Evolutionary conservation across 768 basidiomycete genomes (phyloP).

Genomic region (Macrocybe gigantea): DNA sequence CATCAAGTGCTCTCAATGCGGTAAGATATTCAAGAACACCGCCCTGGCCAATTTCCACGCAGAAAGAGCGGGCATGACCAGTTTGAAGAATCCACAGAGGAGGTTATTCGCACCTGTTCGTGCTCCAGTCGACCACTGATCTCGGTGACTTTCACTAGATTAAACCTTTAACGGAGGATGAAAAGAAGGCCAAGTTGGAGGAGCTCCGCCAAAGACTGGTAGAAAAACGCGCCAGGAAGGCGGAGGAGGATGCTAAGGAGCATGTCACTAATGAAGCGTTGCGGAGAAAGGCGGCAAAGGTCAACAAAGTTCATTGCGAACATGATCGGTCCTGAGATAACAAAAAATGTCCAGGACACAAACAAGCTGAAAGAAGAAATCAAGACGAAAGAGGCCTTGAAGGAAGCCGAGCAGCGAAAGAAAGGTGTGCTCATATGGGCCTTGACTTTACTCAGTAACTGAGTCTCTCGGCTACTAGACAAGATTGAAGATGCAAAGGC

Average conservation of each 20-base stretch:
- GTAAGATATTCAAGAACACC: slow-evolving; percentile 81
- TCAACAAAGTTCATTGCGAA: slow-evolving; percentile 16
- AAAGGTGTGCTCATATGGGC: slow-evolving; percentile 43
- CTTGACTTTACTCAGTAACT: background rate
- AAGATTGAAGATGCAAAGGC: slow-evolving; percentile 88
- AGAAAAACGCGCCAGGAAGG: slow-evolving; percentile 71
- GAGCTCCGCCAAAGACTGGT: slow-evolving; percentile 79
- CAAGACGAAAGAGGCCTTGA: slow-evolving; percentile 70
- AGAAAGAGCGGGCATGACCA: slow-evolving; percentile 94
- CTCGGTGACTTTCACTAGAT: slow-evolving; percentile 40
- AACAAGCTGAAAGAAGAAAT: slow-evolving; percentile 69
- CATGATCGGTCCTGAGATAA: background rate
- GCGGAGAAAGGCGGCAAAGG: slow-evolving; percentile 82
- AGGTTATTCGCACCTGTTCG: slow-evolving; percentile 40
- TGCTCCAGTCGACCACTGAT: slow-evolving; percentile 1
- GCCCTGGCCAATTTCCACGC: slow-evolving; percentile 91
- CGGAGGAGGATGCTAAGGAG: slow-evolving; percentile 69
- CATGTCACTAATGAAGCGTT: slow-evolving; percentile 70
- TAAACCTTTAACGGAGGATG: slow-evolving; percentile 92
- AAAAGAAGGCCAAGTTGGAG: slow-evolving; percentile 74
- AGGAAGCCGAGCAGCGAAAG: slow-evolving; percentile 79
- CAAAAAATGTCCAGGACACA: slow-evolving; percentile 48
- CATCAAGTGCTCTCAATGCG: slow-evolving; percentile 80
- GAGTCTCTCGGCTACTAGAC: slow-evolving; percentile 39
- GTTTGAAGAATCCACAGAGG: slow-evolving; percentile 94